Evolutionary conservation across 305 asterid species (phyloP).

Genomic region (Fraxinus platypoda): DNA sequence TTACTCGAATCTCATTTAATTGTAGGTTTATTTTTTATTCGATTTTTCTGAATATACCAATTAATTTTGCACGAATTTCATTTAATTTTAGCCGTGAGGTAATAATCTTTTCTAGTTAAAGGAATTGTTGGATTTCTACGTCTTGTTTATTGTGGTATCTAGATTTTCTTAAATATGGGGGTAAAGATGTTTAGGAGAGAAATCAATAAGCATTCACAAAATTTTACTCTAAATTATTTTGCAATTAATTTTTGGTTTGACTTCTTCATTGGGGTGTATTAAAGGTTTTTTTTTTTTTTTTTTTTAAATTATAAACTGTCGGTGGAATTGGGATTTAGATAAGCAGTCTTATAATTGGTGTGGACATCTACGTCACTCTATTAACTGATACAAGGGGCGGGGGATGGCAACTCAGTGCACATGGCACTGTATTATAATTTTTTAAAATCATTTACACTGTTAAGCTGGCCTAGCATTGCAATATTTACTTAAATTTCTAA

Average conservation of each 20-base stretch:
- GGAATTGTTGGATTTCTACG: constrained; percentile 15
- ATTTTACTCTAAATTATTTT: not conserved
- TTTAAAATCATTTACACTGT: not conserved
- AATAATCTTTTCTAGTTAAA: not conserved
- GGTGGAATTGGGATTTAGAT: constrained; percentile 6
- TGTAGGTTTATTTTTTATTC: not conserved
- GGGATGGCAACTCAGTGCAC: not conserved
- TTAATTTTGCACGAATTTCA: not conserved
- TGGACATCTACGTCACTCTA: not conserved
- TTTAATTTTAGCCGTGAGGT: not conserved
- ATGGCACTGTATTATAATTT: not conserved
- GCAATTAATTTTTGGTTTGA: not conserved
- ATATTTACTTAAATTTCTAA: not conserved
- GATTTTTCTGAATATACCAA: not conserved
- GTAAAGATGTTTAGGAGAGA: constrained; percentile 11
- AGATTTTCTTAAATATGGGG: constrained; percentile 12
- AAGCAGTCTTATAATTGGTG: constrained; percentile 2
- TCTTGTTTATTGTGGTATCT: constrained; percentile 1
- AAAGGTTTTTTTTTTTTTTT: not conserved
- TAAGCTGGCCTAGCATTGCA: not conserved
- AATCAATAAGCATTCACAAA: not conserved
- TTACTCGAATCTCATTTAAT: not conserved
- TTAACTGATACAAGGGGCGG: not conserved
- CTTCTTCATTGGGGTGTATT: constrained; percentile 7
- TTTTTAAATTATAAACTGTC: not conserved